Base-by-base conservation (phyloP, 768 basidiomycete species). In the Mycena capillaripes region DNA sequence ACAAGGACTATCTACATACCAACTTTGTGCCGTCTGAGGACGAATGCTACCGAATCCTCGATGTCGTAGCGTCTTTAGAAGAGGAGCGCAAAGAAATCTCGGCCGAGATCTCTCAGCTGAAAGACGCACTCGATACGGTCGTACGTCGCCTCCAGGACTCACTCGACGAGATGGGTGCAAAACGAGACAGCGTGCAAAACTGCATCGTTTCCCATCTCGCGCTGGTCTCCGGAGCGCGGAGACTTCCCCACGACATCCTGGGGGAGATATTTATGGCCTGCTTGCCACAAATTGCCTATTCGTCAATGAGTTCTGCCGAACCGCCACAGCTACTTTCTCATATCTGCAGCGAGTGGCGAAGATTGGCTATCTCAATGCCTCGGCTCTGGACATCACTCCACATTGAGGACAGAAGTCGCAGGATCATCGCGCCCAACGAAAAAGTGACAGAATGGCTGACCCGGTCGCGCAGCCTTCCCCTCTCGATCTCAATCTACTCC, bases 161-260 rank as follows among this genome's bases (percentile, higher is more conserved):
- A 0, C 27, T 63, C 1, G 52, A 63, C 3, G 19, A 56, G 34
- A 50, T 62, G n/a, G 27, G 10, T 36, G 16, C 4, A 0, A 53
- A 30, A 19, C 40, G 50, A 9, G 60, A 55, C 2, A 21, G 17
- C 1, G 21, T 69, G n/a, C 3, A 53, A 29, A 52, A 69, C 7
- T 62, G 56, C 30, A 32, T 69, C 38, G 68, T 62, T 3, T 40
- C 60, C 3, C 68, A 69, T 19, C 23, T 69, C 4, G 48, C 52
- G 16, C 52, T 62, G 11, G 30, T 55, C 19, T 56, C 59, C 11
- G 11, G 29, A 11, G 40, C 59, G 8, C 68, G 59, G 0, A 32
- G n/a, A 38, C 52, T 69, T 2, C 68, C 68, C 0, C n/a, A 63
- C 9, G 69, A 70, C 38, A 46, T 70, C 11, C 42, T 70, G 23